Conservation (phyloP, 1,139 yeast species). For the Scheffersomyces lignicola region DNA sequence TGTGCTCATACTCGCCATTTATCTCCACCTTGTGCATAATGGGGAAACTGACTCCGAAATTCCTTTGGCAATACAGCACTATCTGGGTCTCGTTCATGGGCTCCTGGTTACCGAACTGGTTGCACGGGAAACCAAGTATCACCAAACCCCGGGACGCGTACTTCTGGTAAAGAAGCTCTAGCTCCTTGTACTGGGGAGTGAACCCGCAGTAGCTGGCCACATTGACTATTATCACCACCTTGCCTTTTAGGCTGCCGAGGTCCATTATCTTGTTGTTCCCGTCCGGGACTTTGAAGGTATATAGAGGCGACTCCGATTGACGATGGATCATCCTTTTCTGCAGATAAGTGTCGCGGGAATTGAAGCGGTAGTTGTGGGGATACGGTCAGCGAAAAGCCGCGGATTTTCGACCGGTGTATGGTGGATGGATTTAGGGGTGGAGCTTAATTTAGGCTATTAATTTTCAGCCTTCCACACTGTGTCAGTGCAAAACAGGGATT, state of each 20-base stretch:
- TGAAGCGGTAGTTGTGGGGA: no score
- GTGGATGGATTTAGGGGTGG: no score
- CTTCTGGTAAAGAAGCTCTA: constrained; percentile 33
- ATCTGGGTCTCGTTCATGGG: constrained; percentile 73
- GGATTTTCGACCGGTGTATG: no score
- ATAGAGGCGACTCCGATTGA: constrained; percentile 6
- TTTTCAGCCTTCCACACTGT: no score
- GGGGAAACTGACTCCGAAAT: constrained; percentile 58
- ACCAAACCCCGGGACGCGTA: constrained; percentile 31
- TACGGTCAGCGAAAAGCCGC: no score
- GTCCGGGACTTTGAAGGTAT: constrained; percentile 13
- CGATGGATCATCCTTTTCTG: neutral
- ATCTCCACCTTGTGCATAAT: constrained; percentile 37
- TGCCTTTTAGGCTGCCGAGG: constrained; percentile 24
- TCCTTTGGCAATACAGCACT: constrained; percentile 58
- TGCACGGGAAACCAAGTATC: constrained; percentile 45
- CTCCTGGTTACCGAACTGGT: constrained; percentile 73
- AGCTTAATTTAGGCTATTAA: no score
- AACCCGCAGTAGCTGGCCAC: constrained; percentile 49
- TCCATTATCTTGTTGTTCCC: constrained; percentile 14
- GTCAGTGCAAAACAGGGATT: no score
- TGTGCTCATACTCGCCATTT: constrained; percentile 33
- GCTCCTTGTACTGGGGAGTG: constrained; percentile 41
- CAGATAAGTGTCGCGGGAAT: no score
- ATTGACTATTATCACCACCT: constrained; percentile 42